Evolutionary conservation across 2,329 filamentous ascomycete species (phyloP).

Genomic region (Coleophoma eucalyptorum): DNA sequence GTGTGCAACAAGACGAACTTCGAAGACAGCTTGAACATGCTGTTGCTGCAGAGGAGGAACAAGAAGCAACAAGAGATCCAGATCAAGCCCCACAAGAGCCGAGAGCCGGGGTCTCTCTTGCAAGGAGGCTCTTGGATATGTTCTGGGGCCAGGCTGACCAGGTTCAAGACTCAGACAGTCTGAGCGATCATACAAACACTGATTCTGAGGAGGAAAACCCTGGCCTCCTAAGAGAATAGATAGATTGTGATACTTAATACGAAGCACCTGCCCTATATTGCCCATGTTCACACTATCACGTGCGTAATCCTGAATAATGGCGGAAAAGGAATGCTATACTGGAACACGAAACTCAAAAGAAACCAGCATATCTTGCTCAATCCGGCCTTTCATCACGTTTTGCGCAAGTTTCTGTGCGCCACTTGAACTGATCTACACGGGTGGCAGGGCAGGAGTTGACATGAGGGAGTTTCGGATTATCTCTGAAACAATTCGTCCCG

Average conservation of each 20-base stretch:
- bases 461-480: neutral
- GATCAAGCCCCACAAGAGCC: neutral
- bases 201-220: neutral
- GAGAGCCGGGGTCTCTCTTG: neutral
- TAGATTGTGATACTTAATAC: neutral
- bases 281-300: too few relatives aligned
- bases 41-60: neutral
- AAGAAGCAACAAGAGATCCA: neutral
- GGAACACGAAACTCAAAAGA: too few relatives aligned
- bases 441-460: neutral
- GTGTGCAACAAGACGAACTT: neutral
- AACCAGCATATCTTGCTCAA: too few relatives aligned
- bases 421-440: neutral
- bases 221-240: neutral
- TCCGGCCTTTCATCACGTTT: too few relatives aligned
- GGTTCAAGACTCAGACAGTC: neutral
- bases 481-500: neutral
- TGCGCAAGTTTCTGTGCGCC: neutral
- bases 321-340: too few relatives aligned
- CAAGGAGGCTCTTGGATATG: neutral
- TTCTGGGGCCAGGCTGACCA: neutral
- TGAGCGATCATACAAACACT: neutral
- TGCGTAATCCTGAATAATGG: too few relatives aligned
- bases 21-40: constrained; percentile 1
- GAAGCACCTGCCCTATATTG: neutral